Conservation (phyloP, 768 basidiomycete genomes). For the Termitomyces sp. region DNA sequence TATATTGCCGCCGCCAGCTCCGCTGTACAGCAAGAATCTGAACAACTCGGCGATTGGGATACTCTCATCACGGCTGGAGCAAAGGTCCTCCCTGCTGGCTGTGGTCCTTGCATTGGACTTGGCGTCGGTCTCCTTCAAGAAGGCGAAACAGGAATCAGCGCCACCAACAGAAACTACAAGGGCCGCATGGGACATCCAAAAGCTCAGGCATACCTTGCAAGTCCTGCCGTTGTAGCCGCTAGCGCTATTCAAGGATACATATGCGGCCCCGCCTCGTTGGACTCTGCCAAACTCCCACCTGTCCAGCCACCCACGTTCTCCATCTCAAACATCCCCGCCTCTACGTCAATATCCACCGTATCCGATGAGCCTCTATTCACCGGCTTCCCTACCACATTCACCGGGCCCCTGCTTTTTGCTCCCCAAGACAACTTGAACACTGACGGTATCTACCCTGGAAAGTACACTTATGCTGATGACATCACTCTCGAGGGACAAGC, state of each 20-base stretch:
- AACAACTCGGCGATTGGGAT: constrained; percentile 83
- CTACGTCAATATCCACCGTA: constrained; percentile 22
- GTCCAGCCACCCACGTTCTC: constrained; percentile 53
- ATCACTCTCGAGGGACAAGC: constrained; percentile 94
- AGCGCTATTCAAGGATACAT: constrained; percentile 92
- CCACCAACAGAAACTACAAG: constrained; percentile 98
- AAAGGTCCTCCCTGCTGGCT: constrained; percentile 89
- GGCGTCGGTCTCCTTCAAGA: constrained; percentile 91
- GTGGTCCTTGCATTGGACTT: constrained; percentile 96
- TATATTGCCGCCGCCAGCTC: constrained; percentile 97
- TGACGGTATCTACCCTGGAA: constrained; percentile 97
- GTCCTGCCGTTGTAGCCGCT: constrained; percentile 95
- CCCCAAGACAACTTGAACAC: constrained; percentile 98
- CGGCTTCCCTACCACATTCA: constrained; percentile 79
- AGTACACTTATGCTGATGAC: constrained; percentile 99
- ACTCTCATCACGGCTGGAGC: constrained; percentile 84
- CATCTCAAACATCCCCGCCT: constrained; percentile 28
- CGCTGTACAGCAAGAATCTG: constrained; percentile 85
- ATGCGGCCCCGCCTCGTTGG: constrained; percentile 68
- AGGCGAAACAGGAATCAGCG: constrained; percentile 93
- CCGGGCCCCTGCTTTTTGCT: constrained; percentile 82
- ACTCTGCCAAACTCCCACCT: constrained; percentile 45
- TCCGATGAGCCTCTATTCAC: constrained; percentile 62
- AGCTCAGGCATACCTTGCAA: constrained; percentile 92
- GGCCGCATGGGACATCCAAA: constrained; percentile 97